Evolutionary conservation across 2,329 filamentous ascomycete genomes (phyloP).

Genomic region (Lasiodiplodia theobromae): DNA sequence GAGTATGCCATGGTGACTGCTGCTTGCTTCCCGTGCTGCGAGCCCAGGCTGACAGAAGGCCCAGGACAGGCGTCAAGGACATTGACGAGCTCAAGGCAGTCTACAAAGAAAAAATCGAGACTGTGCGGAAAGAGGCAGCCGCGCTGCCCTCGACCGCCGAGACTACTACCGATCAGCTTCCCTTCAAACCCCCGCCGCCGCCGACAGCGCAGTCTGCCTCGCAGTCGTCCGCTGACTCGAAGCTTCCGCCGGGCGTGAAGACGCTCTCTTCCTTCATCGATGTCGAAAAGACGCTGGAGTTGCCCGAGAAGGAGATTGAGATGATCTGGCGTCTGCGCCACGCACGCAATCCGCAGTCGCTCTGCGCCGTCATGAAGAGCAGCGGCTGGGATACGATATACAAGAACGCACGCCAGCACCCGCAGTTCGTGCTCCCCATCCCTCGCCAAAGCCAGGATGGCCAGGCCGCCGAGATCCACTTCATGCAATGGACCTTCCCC

Average conservation of each 20-base stretch:
- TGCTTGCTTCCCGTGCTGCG: background rate
- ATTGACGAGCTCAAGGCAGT: slow-evolving; percentile 80
- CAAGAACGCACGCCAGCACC: slow-evolving; percentile 73
- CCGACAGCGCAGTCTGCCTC: slow-evolving; percentile 37
- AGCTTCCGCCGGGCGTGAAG: slow-evolving; percentile 61
- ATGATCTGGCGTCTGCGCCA: slow-evolving; percentile 90
- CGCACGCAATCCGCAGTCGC: slow-evolving; percentile 71
- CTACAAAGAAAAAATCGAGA: slow-evolving; percentile 83
- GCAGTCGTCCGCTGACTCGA: slow-evolving; percentile 35
- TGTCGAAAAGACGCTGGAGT: slow-evolving; percentile 74
- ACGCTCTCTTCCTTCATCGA: slow-evolving; percentile 76
- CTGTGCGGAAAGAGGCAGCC: slow-evolving; percentile 69
- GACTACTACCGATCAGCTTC: slow-evolving; percentile 33
- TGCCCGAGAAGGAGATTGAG: slow-evolving; percentile 83
- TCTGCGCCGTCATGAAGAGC: slow-evolving; percentile 84
- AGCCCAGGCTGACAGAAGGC: slow-evolving; percentile 16
- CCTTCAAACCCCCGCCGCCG: slow-evolving; percentile 37
- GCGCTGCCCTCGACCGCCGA: slow-evolving; percentile 58
- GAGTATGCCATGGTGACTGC: slow-evolving; percentile 49
- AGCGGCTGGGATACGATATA: slow-evolving; percentile 78
- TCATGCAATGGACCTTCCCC: slow-evolving; percentile 95
- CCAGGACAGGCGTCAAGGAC: slow-evolving; percentile 68
- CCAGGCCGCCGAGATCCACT: slow-evolving; percentile 84
- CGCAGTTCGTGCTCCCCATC: slow-evolving; percentile 90
- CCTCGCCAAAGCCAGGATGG: slow-evolving; percentile 67